Evolutionary conservation across 2,329 filamentous ascomycete species (phyloP).

Genomic region (Neonectria punicea): DNA sequence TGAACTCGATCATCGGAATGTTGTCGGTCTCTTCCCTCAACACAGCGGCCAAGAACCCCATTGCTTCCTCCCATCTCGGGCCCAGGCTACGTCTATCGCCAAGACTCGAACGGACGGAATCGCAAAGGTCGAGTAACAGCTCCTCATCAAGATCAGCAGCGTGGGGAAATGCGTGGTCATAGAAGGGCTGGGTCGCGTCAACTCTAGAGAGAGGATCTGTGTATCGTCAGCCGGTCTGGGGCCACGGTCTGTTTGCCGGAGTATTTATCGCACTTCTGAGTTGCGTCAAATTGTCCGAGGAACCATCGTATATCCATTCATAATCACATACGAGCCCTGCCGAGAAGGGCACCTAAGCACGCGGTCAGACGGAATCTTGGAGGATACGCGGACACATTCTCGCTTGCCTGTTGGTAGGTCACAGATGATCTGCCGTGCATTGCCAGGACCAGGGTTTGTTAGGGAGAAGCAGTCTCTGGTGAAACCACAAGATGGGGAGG

Average conservation of each 20-base stretch:
- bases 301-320: conserved; percentile 27
- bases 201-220: conserved; percentile 29
- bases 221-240: conserved; percentile 26
- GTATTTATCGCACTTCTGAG: conserved; percentile 29
- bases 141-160: conserved; percentile 29
- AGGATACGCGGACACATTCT: background rate
- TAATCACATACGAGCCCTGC: conserved; percentile 24
- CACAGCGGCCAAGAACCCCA: conserved; percentile 52
- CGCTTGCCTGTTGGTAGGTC: conserved; percentile 6
- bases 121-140: conserved; percentile 52
- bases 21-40: conserved; percentile 51
- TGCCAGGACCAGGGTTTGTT: background rate
- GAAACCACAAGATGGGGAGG: background rate
- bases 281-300: conserved; percentile 30
- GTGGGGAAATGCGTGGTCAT: conserved; percentile 6
- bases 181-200: conserved; percentile 22
- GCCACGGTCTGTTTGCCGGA: background rate
- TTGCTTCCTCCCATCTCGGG: conserved; percentile 48
- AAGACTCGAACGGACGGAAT: conserved; percentile 53
- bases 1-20: conserved; percentile 50
- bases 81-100: conserved; percentile 46
- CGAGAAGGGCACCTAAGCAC: conserved; percentile 28
- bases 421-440: conserved; percentile 10
- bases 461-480: background rate
- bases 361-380: conserved; percentile 16